phyloP scores from a whole-genome alignment of 495 filamentous ascomycete genomes.

The Neurospora sp. region DNA sequence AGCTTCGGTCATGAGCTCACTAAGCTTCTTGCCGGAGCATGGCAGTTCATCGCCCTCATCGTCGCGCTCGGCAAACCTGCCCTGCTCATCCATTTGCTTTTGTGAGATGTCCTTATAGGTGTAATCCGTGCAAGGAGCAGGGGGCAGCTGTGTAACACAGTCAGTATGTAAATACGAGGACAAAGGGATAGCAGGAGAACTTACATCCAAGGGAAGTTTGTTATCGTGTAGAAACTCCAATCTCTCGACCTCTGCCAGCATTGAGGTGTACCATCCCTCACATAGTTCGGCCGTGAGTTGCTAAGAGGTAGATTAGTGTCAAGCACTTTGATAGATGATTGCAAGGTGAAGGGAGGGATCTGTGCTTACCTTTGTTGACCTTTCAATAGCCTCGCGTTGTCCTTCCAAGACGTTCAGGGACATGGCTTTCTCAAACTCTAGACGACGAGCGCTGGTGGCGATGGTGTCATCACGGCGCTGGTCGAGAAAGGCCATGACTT shows the following conservation, averaged over 20 bases:
- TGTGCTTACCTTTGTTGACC: constrained; percentile 12
- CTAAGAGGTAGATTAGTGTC: not conserved
- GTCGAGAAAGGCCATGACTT: constrained; percentile 22
- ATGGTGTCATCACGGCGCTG: constrained; percentile 18
- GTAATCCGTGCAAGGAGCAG: constrained; percentile 20
- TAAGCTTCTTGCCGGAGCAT: constrained; percentile 15
- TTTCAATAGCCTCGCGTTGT: constrained; percentile 4
- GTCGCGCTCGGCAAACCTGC: constrained; percentile 16
- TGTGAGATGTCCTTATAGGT: constrained; percentile 22
- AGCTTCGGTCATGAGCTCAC: constrained; percentile 15
- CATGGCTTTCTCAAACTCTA: constrained; percentile 11
- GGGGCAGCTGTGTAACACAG: constrained; percentile 20
- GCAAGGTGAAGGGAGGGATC: not conserved
- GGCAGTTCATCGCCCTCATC: constrained; percentile 24
- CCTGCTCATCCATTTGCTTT: constrained; percentile 22
- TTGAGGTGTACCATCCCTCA: constrained; percentile 27
- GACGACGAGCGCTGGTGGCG: constrained; percentile 7
- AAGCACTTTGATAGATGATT: not conserved
- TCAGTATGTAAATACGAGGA: constrained; percentile 1
- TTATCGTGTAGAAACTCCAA: constrained; percentile 27
- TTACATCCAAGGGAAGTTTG: constrained; percentile 29
- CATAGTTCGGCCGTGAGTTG: constrained; percentile 13
- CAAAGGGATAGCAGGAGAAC: constrained; percentile 7
- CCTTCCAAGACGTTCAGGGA: constrained; percentile 9
- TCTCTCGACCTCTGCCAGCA: constrained; percentile 22